phyloP scores from a whole-genome alignment of 129 eudicot genomes.

The Calendula officinalis region DNA sequence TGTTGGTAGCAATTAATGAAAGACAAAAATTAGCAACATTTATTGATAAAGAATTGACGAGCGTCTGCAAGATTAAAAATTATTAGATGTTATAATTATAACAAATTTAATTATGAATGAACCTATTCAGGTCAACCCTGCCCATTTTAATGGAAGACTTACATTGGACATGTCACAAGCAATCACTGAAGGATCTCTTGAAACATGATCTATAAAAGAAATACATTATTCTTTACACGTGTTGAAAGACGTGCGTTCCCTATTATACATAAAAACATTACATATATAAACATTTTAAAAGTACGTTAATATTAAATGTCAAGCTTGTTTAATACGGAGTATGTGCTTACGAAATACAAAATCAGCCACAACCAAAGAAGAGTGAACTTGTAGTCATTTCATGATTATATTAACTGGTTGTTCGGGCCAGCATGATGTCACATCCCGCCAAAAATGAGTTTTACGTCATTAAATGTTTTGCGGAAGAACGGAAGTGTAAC shows the following conservation, averaged over 20 bases:
- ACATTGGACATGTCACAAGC: conserved; percentile 96
- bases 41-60: conserved; percentile 60
- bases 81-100: neutral
- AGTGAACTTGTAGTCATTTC: conserved; percentile 75
- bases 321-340: too few relatives aligned
- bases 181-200: conserved; percentile 79
- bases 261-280: conserved; percentile 27
- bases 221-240: conserved; percentile 82
- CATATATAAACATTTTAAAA: neutral
- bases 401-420: conserved; percentile 79
- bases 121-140: too few relatives aligned
- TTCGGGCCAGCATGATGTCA: conserved; percentile 94
- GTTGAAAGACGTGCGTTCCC: conserved; percentile 88
- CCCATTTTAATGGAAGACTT: conserved; percentile 23
- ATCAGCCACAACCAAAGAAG: conserved; percentile 87
- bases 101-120: too few relatives aligned
- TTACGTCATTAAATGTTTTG: too few relatives aligned
- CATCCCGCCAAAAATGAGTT: too few relatives aligned
- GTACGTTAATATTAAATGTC: neutral
- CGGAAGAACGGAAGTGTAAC: too few relatives aligned
- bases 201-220: conserved; percentile 81
- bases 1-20: conserved; percentile 89
- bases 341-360: conserved; percentile 84
- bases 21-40: conserved; percentile 90
- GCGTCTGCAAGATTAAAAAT: conserved; percentile 59